Conservation (phyloP, 202 grass and related monocot genomes). For the Elaeis oleifera region DNA sequence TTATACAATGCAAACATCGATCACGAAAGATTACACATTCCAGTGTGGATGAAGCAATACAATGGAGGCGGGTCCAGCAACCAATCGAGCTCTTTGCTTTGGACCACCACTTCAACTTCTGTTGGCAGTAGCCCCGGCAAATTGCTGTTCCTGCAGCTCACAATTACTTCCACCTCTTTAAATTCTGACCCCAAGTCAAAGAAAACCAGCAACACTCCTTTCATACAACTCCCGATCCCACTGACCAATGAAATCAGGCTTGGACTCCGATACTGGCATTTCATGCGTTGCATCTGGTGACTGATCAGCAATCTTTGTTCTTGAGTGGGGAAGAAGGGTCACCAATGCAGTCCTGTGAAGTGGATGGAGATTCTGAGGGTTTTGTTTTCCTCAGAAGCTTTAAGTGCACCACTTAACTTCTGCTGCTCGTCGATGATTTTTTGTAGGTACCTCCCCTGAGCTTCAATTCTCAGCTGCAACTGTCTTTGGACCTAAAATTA, state of each 20-base stretch:
- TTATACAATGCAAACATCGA: no score
- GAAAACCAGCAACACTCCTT: constrained; percentile 24
- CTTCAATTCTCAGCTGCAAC: constrained; percentile 91
- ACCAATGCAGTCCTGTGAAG: constrained; percentile 42
- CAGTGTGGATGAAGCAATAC: no score
- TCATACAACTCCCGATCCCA: constrained; percentile 53
- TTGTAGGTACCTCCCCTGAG: constrained; percentile 81
- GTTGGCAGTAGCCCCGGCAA: no score
- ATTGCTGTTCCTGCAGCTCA: constrained; percentile 8
- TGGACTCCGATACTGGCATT: constrained; percentile 32
- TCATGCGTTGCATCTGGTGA: constrained; percentile 35
- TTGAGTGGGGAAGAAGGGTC: constrained; percentile 31
- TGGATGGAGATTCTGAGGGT: constrained; percentile 37
- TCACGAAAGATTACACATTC: no score
- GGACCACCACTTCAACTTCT: no score
- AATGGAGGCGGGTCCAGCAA: no score
- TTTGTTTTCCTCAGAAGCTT: constrained; percentile 46
- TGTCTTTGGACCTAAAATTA: constrained; percentile 82
- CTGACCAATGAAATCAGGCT: constrained; percentile 55
- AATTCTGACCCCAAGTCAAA: constrained; percentile 39
- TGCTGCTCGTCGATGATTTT: constrained; percentile 98
- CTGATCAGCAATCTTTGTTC: constrained; percentile 31
- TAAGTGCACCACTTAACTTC: constrained; percentile 44
- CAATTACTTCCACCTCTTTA: constrained; percentile 33
- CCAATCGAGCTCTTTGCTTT: no score